These are phyloP conservation scores for Aspergillus versicolor DNA, from an alignment of 2,329 filamentous ascomycete species.

Conservation along the genomic window DNA sequence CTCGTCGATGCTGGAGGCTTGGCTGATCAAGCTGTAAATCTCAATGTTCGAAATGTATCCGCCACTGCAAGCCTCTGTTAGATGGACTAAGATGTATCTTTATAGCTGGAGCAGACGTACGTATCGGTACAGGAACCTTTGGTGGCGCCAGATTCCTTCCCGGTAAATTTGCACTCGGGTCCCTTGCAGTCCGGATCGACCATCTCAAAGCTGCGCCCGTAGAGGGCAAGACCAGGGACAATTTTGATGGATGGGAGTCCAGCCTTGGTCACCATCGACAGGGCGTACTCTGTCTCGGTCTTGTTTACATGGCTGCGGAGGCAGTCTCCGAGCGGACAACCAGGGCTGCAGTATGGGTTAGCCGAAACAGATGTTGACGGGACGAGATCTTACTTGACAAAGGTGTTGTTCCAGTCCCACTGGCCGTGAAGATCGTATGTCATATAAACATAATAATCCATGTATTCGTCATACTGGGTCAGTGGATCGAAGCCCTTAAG, in stretches of 20 bases:
- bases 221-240: background rate
- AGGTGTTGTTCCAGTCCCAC: background rate
- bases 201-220: slow-evolving; percentile 8
- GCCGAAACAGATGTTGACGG: background rate
- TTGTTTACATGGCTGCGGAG: slow-evolving; percentile 33
- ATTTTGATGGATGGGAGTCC: background rate
- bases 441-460: slow-evolving; percentile 40
- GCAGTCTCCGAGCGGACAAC: slow-evolving; percentile 29
- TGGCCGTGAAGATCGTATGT: slow-evolving; percentile 38
- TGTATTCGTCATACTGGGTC: slow-evolving; percentile 24
- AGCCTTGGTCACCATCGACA: slow-evolving; percentile 27
- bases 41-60: slow-evolving; percentile 2
- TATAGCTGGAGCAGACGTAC: background rate
- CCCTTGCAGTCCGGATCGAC: background rate
- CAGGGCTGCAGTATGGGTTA: background rate
- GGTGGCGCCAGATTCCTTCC: background rate
- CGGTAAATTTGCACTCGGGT: background rate
- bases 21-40: background rate
- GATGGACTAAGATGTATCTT: background rate
- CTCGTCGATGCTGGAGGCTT: background rate
- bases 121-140: slow-evolving; percentile 2
- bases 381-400: background rate
- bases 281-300: slow-evolving; percentile 34
- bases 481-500: slow-evolving; percentile 25
- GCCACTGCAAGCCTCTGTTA: background rate